Evolutionary conservation across 192 early-diverging fungal species (phyloP).

Genomic region (Haplosporangium gracile): DNA sequence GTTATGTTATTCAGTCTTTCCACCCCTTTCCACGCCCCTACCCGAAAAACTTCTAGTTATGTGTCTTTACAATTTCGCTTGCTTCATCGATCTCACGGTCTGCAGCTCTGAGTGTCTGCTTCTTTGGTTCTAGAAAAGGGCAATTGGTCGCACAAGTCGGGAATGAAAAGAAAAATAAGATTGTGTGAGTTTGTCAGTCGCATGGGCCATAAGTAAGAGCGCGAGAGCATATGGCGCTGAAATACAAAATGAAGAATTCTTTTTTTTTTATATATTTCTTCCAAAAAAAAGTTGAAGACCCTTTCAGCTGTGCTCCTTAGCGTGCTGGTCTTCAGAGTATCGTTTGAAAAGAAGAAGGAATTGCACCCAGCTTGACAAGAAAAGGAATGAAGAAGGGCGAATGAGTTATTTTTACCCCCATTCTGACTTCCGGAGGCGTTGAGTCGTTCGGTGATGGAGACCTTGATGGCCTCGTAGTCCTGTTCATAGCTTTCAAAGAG

Average conservation of each 20-base stretch:
- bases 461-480: conserved; percentile 76
- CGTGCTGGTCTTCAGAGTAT: not conserved
- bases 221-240: too few relatives aligned
- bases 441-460: conserved; percentile 70
- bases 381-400: not conserved
- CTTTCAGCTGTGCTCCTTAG: too few relatives aligned
- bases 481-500: conserved; percentile 91
- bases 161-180: too few relatives aligned
- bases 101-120: conserved; percentile 78
- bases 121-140: conserved; percentile 71
- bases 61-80: conserved; percentile 82
- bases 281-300: too few relatives aligned
- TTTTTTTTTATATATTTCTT: too few relatives aligned
- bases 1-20: not conserved
- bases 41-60: not conserved
- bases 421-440: conserved; percentile 60
- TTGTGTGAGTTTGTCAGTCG: too few relatives aligned
- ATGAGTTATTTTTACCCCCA: conserved; percentile 64
- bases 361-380: not conserved
- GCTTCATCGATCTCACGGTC: conserved; percentile 91
- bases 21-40: not conserved
- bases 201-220: too few relatives aligned
- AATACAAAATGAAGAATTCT: too few relatives aligned
- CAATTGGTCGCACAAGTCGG: too few relatives aligned
- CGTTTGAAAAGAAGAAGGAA: not conserved